Evolutionary conservation across 176 grass and related monocot species (phyloP).

Genomic region (Aegilops longissima): DNA sequence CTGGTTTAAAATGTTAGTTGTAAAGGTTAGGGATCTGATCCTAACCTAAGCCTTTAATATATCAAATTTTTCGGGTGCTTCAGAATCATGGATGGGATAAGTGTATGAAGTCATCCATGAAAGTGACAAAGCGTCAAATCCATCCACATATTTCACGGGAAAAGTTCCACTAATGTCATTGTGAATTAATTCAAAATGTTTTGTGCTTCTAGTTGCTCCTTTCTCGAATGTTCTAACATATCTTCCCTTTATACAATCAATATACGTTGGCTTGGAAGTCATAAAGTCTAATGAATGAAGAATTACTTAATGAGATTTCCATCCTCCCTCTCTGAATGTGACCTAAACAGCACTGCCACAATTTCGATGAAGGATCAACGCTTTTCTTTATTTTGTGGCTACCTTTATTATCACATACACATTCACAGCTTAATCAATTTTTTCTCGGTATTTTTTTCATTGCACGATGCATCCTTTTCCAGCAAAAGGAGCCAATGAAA

Average conservation of each 20-base stretch:
- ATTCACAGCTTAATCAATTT: background rate
- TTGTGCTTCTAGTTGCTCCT: background rate
- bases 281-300: background rate
- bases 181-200: background rate
- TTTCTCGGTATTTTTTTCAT: background rate
- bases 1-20: background rate
- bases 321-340: background rate
- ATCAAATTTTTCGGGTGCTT: background rate
- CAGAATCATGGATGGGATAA: background rate
- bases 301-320: background rate
- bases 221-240: background rate
- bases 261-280: background rate
- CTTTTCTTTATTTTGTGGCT: background rate
- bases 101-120: background rate
- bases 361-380: background rate
- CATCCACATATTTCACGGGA: background rate
- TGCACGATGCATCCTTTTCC: background rate
- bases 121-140: background rate
- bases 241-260: background rate
- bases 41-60: background rate
- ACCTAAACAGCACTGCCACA: background rate
- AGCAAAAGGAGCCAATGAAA: conserved; percentile 3
- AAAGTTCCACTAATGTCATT: background rate
- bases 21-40: background rate
- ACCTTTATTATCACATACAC: background rate